phyloP scores from a whole-genome alignment of 345 rosid genomes.

The Sapria himalayana region DNA sequence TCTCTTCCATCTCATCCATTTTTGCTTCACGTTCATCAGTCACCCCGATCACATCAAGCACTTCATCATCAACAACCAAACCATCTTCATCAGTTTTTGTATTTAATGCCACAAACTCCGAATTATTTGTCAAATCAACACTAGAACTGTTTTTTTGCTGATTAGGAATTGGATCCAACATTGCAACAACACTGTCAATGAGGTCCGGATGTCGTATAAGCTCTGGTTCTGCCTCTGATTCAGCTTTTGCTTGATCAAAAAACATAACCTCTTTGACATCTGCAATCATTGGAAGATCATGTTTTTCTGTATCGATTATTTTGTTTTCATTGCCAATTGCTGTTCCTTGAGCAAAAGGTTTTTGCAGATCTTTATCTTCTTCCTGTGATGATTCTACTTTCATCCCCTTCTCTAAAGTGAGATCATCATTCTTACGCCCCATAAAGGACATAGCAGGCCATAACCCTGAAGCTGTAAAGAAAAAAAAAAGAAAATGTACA shows the following conservation, averaged over 20 bases:
- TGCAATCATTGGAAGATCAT: slow-evolving; percentile 14
- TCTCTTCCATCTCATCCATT: slow-evolving; percentile 18
- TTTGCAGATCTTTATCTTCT: slow-evolving; percentile 13
- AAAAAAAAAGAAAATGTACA: not conserved
- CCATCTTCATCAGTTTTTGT: slow-evolving; percentile 17
- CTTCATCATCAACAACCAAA: slow-evolving; percentile 17
- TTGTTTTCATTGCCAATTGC: slow-evolving; percentile 21
- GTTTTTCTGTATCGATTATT: slow-evolving; percentile 9
- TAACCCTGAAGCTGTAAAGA: slow-evolving; percentile 29
- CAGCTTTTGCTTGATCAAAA: slow-evolving; percentile 18
- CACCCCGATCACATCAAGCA: slow-evolving; percentile 18
- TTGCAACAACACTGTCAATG: slow-evolving; percentile 13
- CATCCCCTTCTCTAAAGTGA: slow-evolving; percentile 13
- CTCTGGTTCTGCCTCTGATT: slow-evolving; percentile 16
- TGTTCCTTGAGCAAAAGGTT: slow-evolving; percentile 8
- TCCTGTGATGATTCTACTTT: slow-evolving; percentile 18
- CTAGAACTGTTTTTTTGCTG: slow-evolving; percentile 19
- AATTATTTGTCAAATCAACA: slow-evolving; percentile 14
- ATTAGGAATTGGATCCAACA: slow-evolving; percentile 14
- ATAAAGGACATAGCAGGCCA: slow-evolving; percentile 70
- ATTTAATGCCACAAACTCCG: slow-evolving; percentile 18
- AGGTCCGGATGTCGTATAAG: slow-evolving; percentile 20
- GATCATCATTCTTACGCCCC: slow-evolving; percentile 49
- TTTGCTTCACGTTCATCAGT: slow-evolving; percentile 14
- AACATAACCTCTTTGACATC: slow-evolving; percentile 16